Evolutionary conservation across 108 stramenopile genomes (phyloP).

Genomic region (Fragilariopsis cylindrus): DNA sequence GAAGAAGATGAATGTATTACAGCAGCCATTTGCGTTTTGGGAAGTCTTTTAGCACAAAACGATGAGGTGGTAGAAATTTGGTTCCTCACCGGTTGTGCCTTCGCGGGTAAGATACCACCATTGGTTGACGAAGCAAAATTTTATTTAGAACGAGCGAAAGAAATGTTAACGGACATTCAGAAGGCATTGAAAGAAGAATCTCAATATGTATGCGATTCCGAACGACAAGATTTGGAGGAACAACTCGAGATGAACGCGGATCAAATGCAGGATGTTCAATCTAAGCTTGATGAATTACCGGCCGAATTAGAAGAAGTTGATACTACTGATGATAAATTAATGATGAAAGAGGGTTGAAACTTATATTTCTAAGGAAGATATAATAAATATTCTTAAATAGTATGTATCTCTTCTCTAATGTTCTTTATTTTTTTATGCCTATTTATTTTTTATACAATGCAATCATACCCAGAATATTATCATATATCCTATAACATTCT

Average conservation of each 20-base stretch:
- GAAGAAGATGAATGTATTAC: conserved; percentile 51
- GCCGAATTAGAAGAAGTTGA: background rate
- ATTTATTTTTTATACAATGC: background rate
- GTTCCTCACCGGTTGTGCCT: conserved; percentile 84
- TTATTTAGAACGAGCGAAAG: conserved; percentile 67
- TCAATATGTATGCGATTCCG: conserved; percentile 46
- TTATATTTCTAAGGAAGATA: background rate
- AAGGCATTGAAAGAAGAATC: conserved; percentile 54
- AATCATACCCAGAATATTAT: background rate
- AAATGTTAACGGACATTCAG: conserved; percentile 71
- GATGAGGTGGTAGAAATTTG: conserved; percentile 90
- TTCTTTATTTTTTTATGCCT: background rate
- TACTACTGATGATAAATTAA: no score
- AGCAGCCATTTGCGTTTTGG: conserved; percentile 77
- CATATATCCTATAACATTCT: no score
- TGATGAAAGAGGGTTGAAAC: conserved; percentile 5
- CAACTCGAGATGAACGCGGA: conserved; percentile 58
- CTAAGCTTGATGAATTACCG: conserved; percentile 32
- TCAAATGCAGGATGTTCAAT: conserved; percentile 45
- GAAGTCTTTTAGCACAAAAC: conserved; percentile 85
- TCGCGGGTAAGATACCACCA: conserved; percentile 47
- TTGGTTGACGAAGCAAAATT: conserved; percentile 56
- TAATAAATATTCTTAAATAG: background rate
- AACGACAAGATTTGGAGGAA: conserved; percentile 51
- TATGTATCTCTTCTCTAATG: background rate